phyloP scores from a whole-genome alignment of 169 alveolate genomes.

The Amoebophrya sp. region DNA sequence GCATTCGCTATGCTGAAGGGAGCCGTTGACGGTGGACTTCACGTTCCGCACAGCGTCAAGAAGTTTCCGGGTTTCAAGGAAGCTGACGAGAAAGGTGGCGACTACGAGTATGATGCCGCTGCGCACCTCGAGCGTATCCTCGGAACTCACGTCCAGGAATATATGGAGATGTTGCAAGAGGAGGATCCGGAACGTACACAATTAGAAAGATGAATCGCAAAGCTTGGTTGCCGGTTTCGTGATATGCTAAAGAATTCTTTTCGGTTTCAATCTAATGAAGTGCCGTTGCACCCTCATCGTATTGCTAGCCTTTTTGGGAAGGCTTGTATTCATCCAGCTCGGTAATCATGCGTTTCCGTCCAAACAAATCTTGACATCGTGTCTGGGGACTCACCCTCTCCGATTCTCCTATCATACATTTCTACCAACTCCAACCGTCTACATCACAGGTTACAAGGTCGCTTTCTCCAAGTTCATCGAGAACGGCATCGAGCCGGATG shows the following conservation, averaged over 20 bases:
- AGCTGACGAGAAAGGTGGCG: constrained; percentile 65
- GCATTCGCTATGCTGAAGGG: constrained; percentile 99
- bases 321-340: too few relatives aligned
- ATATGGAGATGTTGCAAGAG: constrained; percentile 72
- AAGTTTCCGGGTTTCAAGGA: constrained; percentile 96
- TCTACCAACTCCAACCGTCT: too few relatives aligned
- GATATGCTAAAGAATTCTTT: too few relatives aligned
- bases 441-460: constrained; percentile 79
- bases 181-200: constrained; percentile 82
- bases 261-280: too few relatives aligned
- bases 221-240: too few relatives aligned
- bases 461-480: constrained; percentile 91
- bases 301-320: too few relatives aligned
- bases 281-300: too few relatives aligned
- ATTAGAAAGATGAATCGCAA: too few relatives aligned
- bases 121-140: constrained; percentile 95
- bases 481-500: constrained; percentile 82
- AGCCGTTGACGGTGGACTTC: constrained; percentile 99
- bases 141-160: constrained; percentile 92
- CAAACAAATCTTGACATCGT: too few relatives aligned
- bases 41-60: constrained; percentile 97
- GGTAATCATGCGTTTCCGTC: too few relatives aligned
- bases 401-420: too few relatives aligned
- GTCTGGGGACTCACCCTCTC: too few relatives aligned
- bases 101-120: constrained; percentile 90